Percentiles rank a stretch among this genome's conserved stretches.
These are phyloP conservation scores for Paecilomyces formosus DNA, from an alignment of 2,329 filamentous ascomycete genomes.

Conservation along the genomic window DNA sequence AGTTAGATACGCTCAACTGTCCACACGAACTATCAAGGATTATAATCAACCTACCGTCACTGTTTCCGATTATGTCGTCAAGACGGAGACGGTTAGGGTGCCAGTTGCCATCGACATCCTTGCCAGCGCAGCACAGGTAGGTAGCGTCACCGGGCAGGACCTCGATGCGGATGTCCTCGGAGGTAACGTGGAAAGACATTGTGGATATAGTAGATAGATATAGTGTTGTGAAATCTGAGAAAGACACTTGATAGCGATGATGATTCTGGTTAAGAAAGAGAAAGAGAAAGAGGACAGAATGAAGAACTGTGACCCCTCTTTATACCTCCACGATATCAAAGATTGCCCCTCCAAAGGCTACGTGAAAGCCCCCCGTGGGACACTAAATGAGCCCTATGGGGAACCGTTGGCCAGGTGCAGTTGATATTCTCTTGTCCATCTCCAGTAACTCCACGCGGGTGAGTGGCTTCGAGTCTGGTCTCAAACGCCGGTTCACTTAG, in stretches of 20 bases:
- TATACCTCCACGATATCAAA: neutral
- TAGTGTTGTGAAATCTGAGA: neutral
- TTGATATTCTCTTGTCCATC: neutral
- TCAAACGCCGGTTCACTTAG: neutral
- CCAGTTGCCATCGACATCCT: neutral
- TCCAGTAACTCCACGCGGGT: neutral
- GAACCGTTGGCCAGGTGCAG: neutral
- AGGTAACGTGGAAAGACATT: constrained; percentile 1
- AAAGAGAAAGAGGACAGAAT: neutral
- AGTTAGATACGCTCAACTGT: neutral
- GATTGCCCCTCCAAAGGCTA: neutral
- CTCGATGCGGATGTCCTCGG: neutral
- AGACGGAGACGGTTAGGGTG: neutral
- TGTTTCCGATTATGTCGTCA: neutral
- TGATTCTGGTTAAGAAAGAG: neutral
- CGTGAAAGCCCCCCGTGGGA: neutral
- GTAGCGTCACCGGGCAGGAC: neutral
- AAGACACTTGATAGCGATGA: neutral
- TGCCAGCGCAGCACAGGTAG: neutral
- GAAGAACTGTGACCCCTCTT: neutral
- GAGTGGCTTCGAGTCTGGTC: neutral
- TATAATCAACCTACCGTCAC: neutral
- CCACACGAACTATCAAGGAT: neutral
- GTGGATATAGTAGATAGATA: neutral
- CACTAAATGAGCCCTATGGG: neutral